Evolutionary conservation across 345 rosid genomes (phyloP), one percentile per base, ranked within the genome.

Genomic region (Crucihimalaya himalaica): DNA sequence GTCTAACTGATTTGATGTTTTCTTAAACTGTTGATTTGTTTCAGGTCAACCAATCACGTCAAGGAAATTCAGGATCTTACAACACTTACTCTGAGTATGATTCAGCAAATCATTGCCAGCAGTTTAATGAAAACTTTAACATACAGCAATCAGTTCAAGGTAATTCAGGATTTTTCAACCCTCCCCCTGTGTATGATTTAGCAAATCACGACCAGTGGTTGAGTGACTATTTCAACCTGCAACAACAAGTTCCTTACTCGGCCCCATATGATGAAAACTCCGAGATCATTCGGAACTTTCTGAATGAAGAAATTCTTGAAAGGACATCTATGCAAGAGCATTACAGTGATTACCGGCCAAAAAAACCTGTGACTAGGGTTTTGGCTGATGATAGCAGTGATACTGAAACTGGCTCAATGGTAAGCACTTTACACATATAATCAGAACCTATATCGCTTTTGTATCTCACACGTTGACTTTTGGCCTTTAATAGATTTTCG

Each of bases 331-430:
- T 53, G 79, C 32, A 61, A 66, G 35, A 68, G 16, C 15, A 75
- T 43, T 18, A 0, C 32, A 75, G 7, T 55, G 13, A 16, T 8
- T 0, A 75, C 63, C 51, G 21, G 8, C 74, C 79, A 0, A 68
- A 43, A 61, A 43, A 53, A 4, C 69, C 79, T 12, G 64, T 68
- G 4, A 23, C 51, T 12, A 42, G 64, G 25, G 6, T 42, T 62
- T 5, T 68, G 4, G 0, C 48, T 1, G 56, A 43, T 68, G 45
- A 40, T n/a, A 48, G 68, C 72, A 29, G 73, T 60, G 78, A 75
- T 21, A 5, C 3, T 60, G 79, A 75, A 48, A 57, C 66, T 57
- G 72, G 59, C 62, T 75, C 79, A 68, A 60, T 15, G 73, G 79
- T 75, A 75, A 60, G 6, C 31, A 29, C 28, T 19, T 50, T 14